These are phyloP conservation scores for Annulohypoxylon maeteangense DNA, from an alignment of 495 filamentous ascomycete genomes.

Conservation along the genomic window DNA sequence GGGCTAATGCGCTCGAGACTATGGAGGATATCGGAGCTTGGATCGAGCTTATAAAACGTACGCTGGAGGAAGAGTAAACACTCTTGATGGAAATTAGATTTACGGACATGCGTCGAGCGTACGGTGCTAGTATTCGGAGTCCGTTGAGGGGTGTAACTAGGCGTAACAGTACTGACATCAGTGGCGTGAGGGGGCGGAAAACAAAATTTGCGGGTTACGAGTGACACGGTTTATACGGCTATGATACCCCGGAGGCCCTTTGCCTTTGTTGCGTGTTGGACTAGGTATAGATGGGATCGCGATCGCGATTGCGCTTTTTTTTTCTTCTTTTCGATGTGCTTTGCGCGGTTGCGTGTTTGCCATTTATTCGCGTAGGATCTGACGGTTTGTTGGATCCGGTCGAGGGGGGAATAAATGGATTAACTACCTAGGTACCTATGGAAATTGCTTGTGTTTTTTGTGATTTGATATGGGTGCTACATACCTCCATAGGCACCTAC, in stretches of 20 bases:
- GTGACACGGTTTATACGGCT: neutral
- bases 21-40: constrained; percentile 44
- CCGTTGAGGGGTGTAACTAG: neutral
- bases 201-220: neutral
- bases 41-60: constrained; percentile 42
- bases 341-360: too few relatives aligned
- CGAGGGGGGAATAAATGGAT: too few relatives aligned
- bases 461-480: too few relatives aligned
- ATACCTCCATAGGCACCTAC: too few relatives aligned
- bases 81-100: neutral
- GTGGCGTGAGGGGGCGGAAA: neutral
- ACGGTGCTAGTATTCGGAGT: neutral
- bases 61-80: constrained; percentile 36
- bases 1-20: constrained; percentile 40
- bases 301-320: neutral
- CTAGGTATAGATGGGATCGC: neutral
- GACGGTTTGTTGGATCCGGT: neutral
- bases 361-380: neutral
- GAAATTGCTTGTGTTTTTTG: too few relatives aligned
- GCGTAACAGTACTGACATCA: neutral
- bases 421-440: too few relatives aligned
- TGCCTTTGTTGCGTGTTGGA: constrained; percentile 1
- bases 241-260: constrained; percentile 30
- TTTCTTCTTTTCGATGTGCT: neutral
- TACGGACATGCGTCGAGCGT: neutral